phyloP scores from a whole-genome alignment of 2,329 filamentous ascomycete species.

The Fusarium veterinarium region DNA sequence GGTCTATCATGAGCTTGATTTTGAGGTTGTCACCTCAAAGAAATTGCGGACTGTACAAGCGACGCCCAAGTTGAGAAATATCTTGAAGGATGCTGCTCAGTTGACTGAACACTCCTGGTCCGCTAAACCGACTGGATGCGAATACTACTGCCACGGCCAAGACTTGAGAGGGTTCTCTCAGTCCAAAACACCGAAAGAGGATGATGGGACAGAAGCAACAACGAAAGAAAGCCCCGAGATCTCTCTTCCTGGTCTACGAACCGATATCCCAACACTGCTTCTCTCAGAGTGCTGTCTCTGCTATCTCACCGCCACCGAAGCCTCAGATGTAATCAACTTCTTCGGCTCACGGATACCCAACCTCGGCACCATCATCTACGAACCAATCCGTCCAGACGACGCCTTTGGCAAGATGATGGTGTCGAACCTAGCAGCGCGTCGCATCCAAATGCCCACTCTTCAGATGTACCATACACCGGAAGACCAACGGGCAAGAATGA shows the following conservation, averaged over 20 bases:
- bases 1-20: conserved; percentile 93
- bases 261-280: conserved; percentile 79
- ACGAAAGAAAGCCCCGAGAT: conserved; percentile 1
- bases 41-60: conserved; percentile 70
- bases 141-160: conserved; percentile 70
- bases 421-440: conserved; percentile 83
- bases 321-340: conserved; percentile 72
- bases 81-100: conserved; percentile 53
- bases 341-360: conserved; percentile 66
- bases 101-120: conserved; percentile 55
- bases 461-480: conserved; percentile 74
- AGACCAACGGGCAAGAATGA: conserved; percentile 76
- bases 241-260: conserved; percentile 57
- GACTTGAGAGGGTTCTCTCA: conserved; percentile 68
- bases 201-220: not conserved
- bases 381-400: conserved; percentile 86
- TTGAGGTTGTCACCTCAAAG: conserved; percentile 75
- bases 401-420: conserved; percentile 94
- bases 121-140: conserved; percentile 53
- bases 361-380: conserved; percentile 80
- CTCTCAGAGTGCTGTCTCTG: conserved; percentile 96
- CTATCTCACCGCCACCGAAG: conserved; percentile 78
- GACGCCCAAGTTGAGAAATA: conserved; percentile 54
- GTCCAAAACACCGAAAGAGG: not conserved
- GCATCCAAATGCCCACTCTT: conserved; percentile 87